Evolutionary conservation across 108 stramenopile species (phyloP).

Genomic region (Conticribra weissflogii): DNA sequence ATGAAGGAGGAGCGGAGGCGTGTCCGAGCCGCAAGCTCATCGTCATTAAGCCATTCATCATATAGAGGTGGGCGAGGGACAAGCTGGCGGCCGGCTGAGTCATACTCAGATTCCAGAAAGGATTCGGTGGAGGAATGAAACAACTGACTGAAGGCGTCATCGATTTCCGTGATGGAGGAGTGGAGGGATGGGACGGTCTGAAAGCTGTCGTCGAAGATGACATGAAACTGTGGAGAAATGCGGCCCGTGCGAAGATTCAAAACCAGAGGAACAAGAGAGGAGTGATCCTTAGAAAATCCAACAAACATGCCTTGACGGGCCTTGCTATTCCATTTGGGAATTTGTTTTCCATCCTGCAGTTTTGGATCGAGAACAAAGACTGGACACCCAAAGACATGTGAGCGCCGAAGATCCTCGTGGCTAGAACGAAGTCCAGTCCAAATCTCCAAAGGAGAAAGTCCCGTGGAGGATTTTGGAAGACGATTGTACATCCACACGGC

Average conservation of each 20-base stretch:
- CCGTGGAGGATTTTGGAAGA: slow-evolving; percentile 27
- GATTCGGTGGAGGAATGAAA: neutral
- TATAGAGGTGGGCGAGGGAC: neutral
- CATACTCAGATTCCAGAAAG: slow-evolving; percentile 1
- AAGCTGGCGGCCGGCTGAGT: neutral
- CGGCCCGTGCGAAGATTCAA: slow-evolving; percentile 3
- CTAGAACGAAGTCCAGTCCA: slow-evolving; percentile 14
- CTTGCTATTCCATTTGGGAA: slow-evolving; percentile 53
- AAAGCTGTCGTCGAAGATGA: slow-evolving; percentile 14
- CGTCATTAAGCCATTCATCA: slow-evolving; percentile 2
- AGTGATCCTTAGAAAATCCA: slow-evolving; percentile 39
- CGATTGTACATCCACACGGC: slow-evolving; percentile 52
- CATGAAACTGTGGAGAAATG: slow-evolving; percentile 8
- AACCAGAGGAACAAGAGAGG: slow-evolving; percentile 35
- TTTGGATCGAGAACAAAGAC: slow-evolving; percentile 48
- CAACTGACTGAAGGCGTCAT: neutral
- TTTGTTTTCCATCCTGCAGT: slow-evolving; percentile 44
- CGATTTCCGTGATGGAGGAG: no score
- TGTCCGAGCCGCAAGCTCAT: no score
- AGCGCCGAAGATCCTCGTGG: slow-evolving; percentile 3
- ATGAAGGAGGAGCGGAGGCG: no score
- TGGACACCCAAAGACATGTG: slow-evolving; percentile 49
- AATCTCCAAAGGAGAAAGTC: slow-evolving; percentile 37
- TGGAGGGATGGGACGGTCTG: slow-evolving; percentile 4
- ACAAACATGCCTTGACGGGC: slow-evolving; percentile 45